A percentile compares a stretch with the other conserved stretches of the same genome.
Conservation (phyloP, 768 basidiomycete species). For the Goffeauzyma gilvescens region DNA sequence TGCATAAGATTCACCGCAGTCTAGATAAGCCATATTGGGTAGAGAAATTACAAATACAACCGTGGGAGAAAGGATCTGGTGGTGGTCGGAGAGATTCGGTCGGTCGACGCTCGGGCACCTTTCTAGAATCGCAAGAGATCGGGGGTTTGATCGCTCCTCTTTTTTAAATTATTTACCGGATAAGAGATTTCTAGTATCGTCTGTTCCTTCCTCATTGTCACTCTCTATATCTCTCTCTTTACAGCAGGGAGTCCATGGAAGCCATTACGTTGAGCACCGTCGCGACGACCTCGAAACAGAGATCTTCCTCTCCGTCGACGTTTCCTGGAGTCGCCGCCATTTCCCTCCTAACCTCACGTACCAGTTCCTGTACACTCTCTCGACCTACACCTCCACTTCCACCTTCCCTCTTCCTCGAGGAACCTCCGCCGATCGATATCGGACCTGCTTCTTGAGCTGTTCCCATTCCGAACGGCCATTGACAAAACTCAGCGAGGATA, state of each 20-base stretch:
- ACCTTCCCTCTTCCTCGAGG: slow-evolving; percentile 45
- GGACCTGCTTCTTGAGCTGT: slow-evolving; percentile 34
- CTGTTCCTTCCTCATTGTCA: too few species aligned
- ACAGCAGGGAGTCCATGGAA: slow-evolving; percentile 72
- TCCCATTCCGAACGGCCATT: slow-evolving; percentile 61
- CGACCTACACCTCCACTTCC: slow-evolving; percentile 25
- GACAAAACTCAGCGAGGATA: slow-evolving; percentile 70
- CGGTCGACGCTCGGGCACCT: too few species aligned
- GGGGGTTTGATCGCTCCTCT: too few species aligned
- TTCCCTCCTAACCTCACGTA: slow-evolving; percentile 33
- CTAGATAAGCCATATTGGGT: too few species aligned
- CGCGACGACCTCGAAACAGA: slow-evolving; percentile 73
- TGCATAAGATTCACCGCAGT: too few species aligned
- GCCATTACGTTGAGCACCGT: slow-evolving; percentile 84
- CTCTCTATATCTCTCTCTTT: slow-evolving; percentile 22
- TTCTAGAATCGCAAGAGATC: too few species aligned
- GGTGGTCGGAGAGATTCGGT: too few species aligned
- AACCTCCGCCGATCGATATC: slow-evolving; percentile 28
- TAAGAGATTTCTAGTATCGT: too few species aligned
- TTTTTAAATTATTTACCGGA: too few species aligned
- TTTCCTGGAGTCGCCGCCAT: slow-evolving; percentile 23
- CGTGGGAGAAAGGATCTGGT: too few species aligned
- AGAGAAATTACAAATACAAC: too few species aligned
- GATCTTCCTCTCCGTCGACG: slow-evolving; percentile 38
- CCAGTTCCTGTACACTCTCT: slow-evolving; percentile 35